Base-by-base conservation (phyloP, 352 stramenopile genomes). In the Phytopythium chamaehyphon region DNA sequence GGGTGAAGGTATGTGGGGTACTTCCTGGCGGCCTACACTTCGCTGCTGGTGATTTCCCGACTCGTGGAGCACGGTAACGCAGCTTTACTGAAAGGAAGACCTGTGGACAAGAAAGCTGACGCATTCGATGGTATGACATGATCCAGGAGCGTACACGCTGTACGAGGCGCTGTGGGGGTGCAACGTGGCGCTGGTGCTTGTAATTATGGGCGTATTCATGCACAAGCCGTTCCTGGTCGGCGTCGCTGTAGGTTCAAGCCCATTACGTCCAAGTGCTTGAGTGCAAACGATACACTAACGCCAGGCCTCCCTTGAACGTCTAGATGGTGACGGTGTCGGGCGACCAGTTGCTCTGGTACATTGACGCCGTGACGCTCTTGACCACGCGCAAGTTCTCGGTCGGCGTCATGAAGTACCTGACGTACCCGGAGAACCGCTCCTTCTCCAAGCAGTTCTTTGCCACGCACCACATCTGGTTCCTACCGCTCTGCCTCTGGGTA, bases 291-390 rank as follows among this genome's bases (percentile, higher is more conserved):
- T 10, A 10, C 28, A 33, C 28, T 33, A 9, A 33, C 28, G 28
- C 28, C 9, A 5, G 28, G 5, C 9, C 28, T 33, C 28, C 28
- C 28, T 10, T 33, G 28, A 18, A 28, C 44, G 19, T 45, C 21
- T 80, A 88, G 76, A 96, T 90, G 72, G 73, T 95, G 16, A 92
- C 88, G 18, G 90, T 98, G 6, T 94, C 87, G 15, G 93, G 96
- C 36, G 90, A 98, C 61, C 93, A 98, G 54, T 40, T 98, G 23
- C 61, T 96, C 15, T 98, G 91, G 91, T 98, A 93, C 56, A 73
- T 96, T 12, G 90, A 97, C 69, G 66, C 82, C 28, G 36, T 79
- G 11, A 87, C 55, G 38, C 95, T 83, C 48, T 31, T 87, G 4
- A 43, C 95, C 46, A 86, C 65, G 21, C 66, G 80, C 52, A 96